phyloP scores from a whole-genome alignment of 257 asterid species.

The Eustoma russellianum region DNA sequence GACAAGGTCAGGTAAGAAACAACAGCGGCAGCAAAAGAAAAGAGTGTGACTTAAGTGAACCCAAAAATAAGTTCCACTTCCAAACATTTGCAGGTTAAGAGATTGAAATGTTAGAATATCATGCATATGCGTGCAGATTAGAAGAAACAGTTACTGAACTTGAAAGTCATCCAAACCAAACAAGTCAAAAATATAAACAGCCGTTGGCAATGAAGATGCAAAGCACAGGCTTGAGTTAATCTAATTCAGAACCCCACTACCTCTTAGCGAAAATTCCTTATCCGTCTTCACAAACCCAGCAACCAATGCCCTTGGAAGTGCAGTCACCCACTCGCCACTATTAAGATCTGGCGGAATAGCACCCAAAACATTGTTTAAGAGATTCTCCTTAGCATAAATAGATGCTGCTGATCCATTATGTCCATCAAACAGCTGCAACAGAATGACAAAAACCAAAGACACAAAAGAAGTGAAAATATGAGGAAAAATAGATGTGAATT shows the following conservation, averaged over 20 bases:
- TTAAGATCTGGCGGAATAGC: slow-evolving; percentile 83
- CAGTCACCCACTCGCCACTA: slow-evolving; percentile 84
- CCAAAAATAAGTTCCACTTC: too few species aligned
- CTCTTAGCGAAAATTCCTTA: slow-evolving; percentile 87
- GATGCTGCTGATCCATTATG: slow-evolving; percentile 99
- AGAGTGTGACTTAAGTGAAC: too few species aligned
- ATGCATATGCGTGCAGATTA: too few species aligned
- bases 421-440: slow-evolving; percentile 83
- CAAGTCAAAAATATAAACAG: neutral
- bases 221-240: neutral
- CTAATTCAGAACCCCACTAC: slow-evolving; percentile 20
- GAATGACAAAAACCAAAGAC: slow-evolving; percentile 1
- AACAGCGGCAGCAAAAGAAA: too few species aligned
- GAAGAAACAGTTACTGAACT: too few species aligned
- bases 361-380: slow-evolving; percentile 67
- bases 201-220: neutral
- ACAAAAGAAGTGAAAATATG: neutral
- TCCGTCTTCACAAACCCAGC: slow-evolving; percentile 96
- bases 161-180: too few species aligned
- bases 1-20: too few species aligned
- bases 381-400: slow-evolving; percentile 79
- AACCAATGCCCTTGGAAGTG: slow-evolving; percentile 93
- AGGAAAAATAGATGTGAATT: neutral
- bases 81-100: too few species aligned
- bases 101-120: too few species aligned